phyloP scores from a whole-genome alignment of 2,329 filamentous ascomycete genomes.

The Cordyceps farinosa region DNA sequence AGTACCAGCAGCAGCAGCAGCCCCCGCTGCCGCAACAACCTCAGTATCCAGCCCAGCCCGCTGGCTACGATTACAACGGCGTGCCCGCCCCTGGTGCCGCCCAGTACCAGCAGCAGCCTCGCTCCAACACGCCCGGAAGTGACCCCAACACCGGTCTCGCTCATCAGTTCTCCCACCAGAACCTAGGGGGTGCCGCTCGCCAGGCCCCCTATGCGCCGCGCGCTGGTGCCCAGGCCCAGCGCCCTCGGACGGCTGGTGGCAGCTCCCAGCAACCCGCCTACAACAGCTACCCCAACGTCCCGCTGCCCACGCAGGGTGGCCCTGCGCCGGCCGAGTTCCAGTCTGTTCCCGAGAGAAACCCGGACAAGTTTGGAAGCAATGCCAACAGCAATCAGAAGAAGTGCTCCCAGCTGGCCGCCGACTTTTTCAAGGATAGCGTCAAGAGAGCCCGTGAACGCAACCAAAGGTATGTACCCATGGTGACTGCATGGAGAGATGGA shows the following conservation, averaged over 20 bases:
- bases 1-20: constrained; percentile 62
- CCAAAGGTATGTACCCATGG: constrained; percentile 62
- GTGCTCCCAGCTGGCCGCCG: constrained; percentile 68
- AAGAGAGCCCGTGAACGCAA: constrained; percentile 94
- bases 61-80: constrained; percentile 46
- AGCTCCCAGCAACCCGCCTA: constrained; percentile 60
- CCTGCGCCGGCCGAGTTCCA: constrained; percentile 69
- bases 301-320: constrained; percentile 58
- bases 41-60: constrained; percentile 38
- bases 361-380: constrained; percentile 67
- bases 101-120: constrained; percentile 45
- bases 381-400: constrained; percentile 69
- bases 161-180: constrained; percentile 96
- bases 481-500: not conserved
- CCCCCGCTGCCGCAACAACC: constrained; percentile 44
- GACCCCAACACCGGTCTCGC: constrained; percentile 88
- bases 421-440: constrained; percentile 98
- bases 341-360: constrained; percentile 78
- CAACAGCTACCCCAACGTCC: constrained; percentile 60
- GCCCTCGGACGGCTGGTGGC: constrained; percentile 80
- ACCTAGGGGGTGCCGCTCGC: constrained; percentile 71
- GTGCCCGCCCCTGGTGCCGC: constrained; percentile 38
- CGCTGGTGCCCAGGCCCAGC: constrained; percentile 64
- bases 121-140: constrained; percentile 60
- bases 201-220: constrained; percentile 67